Evolutionary conservation across 2,329 filamentous ascomycete species (phyloP), one percentile per base, ranked within the genome.

Genomic region (Claviceps pazoutovae): DNA sequence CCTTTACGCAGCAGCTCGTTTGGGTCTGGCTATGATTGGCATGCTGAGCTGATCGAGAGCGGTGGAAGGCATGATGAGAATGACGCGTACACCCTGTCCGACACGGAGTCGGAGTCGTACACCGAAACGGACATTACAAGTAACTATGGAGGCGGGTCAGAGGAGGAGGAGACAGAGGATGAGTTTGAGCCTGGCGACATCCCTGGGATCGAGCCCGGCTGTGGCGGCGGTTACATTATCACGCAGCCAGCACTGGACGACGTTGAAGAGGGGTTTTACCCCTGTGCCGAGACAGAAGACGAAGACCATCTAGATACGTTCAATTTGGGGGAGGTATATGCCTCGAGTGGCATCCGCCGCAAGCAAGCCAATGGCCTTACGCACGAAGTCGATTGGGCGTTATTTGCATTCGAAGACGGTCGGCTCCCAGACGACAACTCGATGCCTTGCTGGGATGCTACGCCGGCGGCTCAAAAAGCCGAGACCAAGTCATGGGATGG

Each of bases 381-480:
- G 5, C 91, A 96, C 64, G 91, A 97, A 66, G 89, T 97, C 45
- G 91, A 97, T 66, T 97, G 91, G 91, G 89, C 90, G 0, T 72
- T 97, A 2, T 89, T 97, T 59, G 81, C 86, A 58, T 87, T 97
- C 56, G 73, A 84, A 11, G 74, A 83, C 4, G 76, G 83, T 11
- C 80, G 91, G 1, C 71, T 83, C 14, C 86, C 91, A 3, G 72
- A 77, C 0, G 76, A 80, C 54, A 96, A 96, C 59, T 68, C 79
- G 11, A 83, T 95, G 21, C 79, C 79, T 2, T 50, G 59, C 45
- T 54, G 62, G 17, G 38, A 56, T 21, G 52, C n/a, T 17, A 17
- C 11, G 44, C 8, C 55, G 4, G 55, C 55, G 1, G 53, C 51
- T 46, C 47, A 55, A 55, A 50, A 48, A 47, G 48, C 8, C 56